Evolutionary conservation across 352 stramenopile species (phyloP).

Genomic region (Phytophthora constricta): DNA sequence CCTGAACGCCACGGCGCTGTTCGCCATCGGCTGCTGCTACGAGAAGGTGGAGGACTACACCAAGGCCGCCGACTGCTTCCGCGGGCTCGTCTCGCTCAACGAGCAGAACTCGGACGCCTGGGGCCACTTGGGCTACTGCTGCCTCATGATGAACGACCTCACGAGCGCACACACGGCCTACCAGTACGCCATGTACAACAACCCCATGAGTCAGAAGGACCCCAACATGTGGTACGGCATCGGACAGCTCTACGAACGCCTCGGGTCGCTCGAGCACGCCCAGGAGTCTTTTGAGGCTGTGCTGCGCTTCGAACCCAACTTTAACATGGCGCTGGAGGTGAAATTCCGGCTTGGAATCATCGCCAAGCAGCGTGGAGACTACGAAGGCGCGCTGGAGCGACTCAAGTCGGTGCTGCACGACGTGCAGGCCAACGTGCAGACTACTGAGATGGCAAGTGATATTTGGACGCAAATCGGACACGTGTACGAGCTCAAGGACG

Average conservation of each 20-base stretch:
- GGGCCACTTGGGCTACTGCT: conserved; percentile 88
- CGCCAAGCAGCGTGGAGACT: conserved; percentile 83
- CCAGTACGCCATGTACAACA: conserved; percentile 92
- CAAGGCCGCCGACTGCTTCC: conserved; percentile 89
- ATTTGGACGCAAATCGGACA: conserved; percentile 90
- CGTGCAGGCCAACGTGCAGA: conserved; percentile 82
- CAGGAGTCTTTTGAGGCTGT: conserved; percentile 89
- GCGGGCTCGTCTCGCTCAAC: conserved; percentile 82
- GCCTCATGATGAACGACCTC: conserved; percentile 91
- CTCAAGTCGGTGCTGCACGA: conserved; percentile 86
- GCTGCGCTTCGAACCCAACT: conserved; percentile 85
- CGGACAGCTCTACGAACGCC: conserved; percentile 85
- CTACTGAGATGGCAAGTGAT: conserved; percentile 85
- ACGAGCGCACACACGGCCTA: conserved; percentile 88
- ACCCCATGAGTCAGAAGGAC: conserved; percentile 87
- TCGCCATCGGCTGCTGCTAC: conserved; percentile 87
- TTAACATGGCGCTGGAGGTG: conserved; percentile 90
- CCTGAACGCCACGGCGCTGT: conserved; percentile 81
- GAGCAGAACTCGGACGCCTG: conserved; percentile 88
- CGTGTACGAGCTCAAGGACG: conserved; percentile 88
- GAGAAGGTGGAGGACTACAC: conserved; percentile 90
- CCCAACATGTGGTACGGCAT: conserved; percentile 91
- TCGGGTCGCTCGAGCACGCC: conserved; percentile 83
- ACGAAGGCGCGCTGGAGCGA: conserved; percentile 80
- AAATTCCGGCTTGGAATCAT: conserved; percentile 89